Evolutionary conservation across 1,284 basidiomycete species (phyloP).

Genomic region (Mrakiaceae sp.): DNA sequence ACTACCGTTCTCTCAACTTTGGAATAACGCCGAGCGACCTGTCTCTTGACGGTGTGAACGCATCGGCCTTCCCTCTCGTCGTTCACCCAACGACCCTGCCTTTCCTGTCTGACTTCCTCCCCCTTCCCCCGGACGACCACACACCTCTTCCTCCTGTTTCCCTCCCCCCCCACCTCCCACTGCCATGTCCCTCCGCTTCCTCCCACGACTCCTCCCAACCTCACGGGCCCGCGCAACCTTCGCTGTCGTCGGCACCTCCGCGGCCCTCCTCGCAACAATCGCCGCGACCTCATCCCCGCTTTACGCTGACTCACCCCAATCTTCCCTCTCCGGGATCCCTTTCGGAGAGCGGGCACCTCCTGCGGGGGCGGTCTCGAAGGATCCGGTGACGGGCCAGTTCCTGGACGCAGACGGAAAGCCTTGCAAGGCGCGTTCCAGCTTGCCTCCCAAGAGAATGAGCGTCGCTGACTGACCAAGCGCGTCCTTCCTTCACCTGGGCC

Average conservation of each 20-base stretch:
- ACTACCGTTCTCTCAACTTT: too few species aligned
- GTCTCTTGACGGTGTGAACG: too few species aligned
- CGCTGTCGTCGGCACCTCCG: neutral
- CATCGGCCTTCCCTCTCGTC: too few species aligned
- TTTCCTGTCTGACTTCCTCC: too few species aligned
- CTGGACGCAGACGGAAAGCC: conserved; percentile 85
- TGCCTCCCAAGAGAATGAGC: conserved; percentile 40
- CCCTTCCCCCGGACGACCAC: too few species aligned
- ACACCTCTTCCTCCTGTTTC: too few species aligned
- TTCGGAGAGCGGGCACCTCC: neutral
- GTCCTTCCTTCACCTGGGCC: neutral
- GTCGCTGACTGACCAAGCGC: neutral
- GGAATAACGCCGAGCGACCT: too few species aligned
- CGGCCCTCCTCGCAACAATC: neutral
- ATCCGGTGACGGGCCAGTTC: conserved; percentile 57
- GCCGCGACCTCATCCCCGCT: neutral
- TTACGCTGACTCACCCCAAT: neutral
- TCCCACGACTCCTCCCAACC: too few species aligned
- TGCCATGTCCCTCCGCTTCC: too few species aligned
- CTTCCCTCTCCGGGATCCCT: neutral
- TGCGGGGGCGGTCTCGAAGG: neutral
- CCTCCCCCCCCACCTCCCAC: too few species aligned
- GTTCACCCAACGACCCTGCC: too few species aligned
- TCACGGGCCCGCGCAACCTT: too few species aligned
- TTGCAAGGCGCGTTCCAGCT: conserved; percentile 79